These are phyloP conservation scores for Hymenoscyphus repandus DNA, from an alignment of 2,329 filamentous ascomycete genomes.

Conservation along the genomic window DNA sequence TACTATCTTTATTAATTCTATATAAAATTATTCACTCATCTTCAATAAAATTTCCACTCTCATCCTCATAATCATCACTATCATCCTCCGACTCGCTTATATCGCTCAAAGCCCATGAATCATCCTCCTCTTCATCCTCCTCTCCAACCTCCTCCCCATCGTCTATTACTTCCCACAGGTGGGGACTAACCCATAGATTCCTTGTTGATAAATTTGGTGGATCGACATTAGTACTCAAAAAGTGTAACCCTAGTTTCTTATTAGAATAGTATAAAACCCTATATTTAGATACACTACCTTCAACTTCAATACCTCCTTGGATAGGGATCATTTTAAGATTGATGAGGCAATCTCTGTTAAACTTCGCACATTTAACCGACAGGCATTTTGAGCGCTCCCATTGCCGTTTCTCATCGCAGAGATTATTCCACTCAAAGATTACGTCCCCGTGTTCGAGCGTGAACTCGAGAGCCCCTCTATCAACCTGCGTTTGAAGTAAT, in stretches of 20 bases:
- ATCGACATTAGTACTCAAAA: no score
- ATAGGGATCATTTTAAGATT: conserved; percentile 17
- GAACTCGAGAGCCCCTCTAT: conserved; percentile 13
- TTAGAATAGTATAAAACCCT: no score
- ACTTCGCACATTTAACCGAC: conserved; percentile 6
- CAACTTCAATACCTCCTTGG: conserved; percentile 7
- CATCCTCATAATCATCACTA: background rate
- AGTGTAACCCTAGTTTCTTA: no score
- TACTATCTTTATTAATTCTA: no score
- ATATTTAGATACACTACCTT: conserved; percentile 8
- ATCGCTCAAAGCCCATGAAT: background rate
- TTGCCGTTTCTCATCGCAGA: conserved; percentile 14
- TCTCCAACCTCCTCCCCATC: background rate
- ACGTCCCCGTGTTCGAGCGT: conserved; percentile 10
- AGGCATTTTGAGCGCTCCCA: conserved; percentile 12
- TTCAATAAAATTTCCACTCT: background rate
- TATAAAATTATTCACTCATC: background rate
- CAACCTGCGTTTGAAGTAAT: conserved; percentile 8
- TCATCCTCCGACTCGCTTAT: background rate
- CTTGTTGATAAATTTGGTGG: conserved; percentile 7
- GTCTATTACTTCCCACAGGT: background rate
- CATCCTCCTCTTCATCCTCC: background rate
- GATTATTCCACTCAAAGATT: conserved; percentile 17
- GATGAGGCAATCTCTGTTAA: conserved; percentile 17
- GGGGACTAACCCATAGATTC: conserved; percentile 9